Evolutionary conservation across 495 filamentous ascomycete species (phyloP), one percentile per base, ranked within the genome.

Genomic region (Lasiosphaeria miniovina): DNA sequence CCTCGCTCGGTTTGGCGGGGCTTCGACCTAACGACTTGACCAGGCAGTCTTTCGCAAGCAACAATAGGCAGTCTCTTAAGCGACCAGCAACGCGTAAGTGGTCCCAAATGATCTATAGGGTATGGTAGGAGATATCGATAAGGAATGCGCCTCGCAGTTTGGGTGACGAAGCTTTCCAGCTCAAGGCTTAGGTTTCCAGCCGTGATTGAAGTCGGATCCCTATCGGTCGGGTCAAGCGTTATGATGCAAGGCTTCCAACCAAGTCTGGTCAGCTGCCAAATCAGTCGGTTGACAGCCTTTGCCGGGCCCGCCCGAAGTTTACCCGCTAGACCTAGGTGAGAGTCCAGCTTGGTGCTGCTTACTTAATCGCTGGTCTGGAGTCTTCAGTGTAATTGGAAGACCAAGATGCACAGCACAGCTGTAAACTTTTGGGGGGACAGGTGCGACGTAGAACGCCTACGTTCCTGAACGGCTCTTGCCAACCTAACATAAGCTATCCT

Each of bases 1-100:
- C 54, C 62, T 54, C 46, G 54, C 62, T 54, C 46, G 54, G 51
- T 48, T 69, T 67, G 69, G 64, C 62, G 69, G 69, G 69, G 62
- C 64, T 52, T 52, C 59, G 62, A 58, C 61, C 59, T 58, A 54
- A 61, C 52, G 53, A 36, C 24, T 8, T 45, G 65, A 52, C 59
- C 59, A 62, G 24, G 36, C 24, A 34, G 15, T 9, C 17, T 36
- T 57, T 58, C 55, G 58, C 32, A 40, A 45, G 61, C 41, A 59
- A 32, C 49, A 43, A 15, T 15, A 50, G 34, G 31, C 15, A 51
- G 14, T 8, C 31, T 41, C 55, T 57, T 33, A n/a, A 31, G 24
- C 17, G 15, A 17, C 5, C 14, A 45, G 34, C 24, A 31, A 7
- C 49, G 32, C 46, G 34, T 38, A 35, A 24, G 24, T 24, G 24